phyloP scores from a whole-genome alignment of 768 basidiomycete species.

The Boletellus sp. region DNA sequence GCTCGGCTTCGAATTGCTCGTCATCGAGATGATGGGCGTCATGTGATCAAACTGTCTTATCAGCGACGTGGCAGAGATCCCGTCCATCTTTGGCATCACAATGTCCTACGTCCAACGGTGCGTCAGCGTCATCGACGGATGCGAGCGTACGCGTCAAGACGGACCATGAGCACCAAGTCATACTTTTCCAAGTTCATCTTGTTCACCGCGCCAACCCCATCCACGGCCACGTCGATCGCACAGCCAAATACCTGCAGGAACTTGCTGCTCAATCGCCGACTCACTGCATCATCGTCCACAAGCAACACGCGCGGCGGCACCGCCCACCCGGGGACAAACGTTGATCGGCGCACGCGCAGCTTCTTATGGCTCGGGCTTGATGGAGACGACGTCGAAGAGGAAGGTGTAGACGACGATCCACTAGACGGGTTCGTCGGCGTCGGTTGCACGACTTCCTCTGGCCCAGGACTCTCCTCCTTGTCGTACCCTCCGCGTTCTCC shows the following conservation, averaged over 20 bases:
- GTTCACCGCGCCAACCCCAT: constrained; percentile 87
- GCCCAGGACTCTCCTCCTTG: constrained; percentile 25
- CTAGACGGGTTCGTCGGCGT: constrained; percentile 28
- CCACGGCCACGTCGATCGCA: constrained; percentile 89
- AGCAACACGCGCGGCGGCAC: constrained; percentile 87
- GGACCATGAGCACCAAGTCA: constrained; percentile 91
- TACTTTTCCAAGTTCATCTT: constrained; percentile 98
- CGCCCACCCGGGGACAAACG: constrained; percentile 87
- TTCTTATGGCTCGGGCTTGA: constrained; percentile 33
- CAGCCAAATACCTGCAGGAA: constrained; percentile 96
- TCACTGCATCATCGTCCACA: constrained; percentile 95
- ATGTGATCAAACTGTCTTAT: constrained; percentile 93
- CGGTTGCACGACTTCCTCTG: constrained; percentile 41
- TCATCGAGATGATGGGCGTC: constrained; percentile 99
- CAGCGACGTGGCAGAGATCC: constrained; percentile 85
- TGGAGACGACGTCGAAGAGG: constrained; percentile 15
- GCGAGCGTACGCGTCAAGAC: constrained; percentile 20
- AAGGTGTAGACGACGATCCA: constrained; percentile 14
- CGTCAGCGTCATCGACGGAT: background rate
- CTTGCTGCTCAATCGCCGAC: constrained; percentile 82
- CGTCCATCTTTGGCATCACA: constrained; percentile 88
- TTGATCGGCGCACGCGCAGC: constrained; percentile 67
- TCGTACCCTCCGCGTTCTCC: constrained; percentile 23
- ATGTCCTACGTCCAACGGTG: constrained; percentile 61
- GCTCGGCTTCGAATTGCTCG: constrained; percentile 87